These are phyloP conservation scores for Fusarium gaditjirri DNA, from an alignment of 2,329 filamentous ascomycete species.

Conservation along the genomic window DNA sequence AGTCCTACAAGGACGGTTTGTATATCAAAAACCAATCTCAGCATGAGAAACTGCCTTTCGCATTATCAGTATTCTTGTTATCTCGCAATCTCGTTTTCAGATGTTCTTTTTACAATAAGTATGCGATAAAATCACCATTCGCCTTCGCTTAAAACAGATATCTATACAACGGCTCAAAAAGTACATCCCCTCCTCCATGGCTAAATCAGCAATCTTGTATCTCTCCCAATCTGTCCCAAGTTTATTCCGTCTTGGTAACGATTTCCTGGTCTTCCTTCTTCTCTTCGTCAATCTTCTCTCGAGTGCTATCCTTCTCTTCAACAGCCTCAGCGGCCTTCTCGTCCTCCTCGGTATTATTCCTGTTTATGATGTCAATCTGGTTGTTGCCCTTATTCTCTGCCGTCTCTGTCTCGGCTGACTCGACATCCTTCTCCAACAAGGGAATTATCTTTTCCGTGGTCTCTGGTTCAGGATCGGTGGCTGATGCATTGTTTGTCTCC, in stretches of 20 bases:
- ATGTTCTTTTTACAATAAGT: slow-evolving; percentile 31
- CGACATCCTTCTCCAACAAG: slow-evolving; percentile 23
- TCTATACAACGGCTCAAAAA: slow-evolving; percentile 44
- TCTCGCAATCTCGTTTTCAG: slow-evolving; percentile 13
- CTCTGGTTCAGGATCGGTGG: slow-evolving; percentile 10
- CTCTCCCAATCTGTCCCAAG: slow-evolving; percentile 32
- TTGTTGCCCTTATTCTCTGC: not conserved
- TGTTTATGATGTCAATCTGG: slow-evolving; percentile 7
- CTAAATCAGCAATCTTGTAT: slow-evolving; percentile 31
- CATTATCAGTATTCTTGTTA: slow-evolving; percentile 15
- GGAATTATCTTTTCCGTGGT: slow-evolving; percentile 15
- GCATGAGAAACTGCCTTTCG: slow-evolving; percentile 20
- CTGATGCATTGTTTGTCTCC: slow-evolving; percentile 9
- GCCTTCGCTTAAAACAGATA: slow-evolving; percentile 49
- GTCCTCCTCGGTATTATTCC: slow-evolving; percentile 18
- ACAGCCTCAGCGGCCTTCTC: not conserved
- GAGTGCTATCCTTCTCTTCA: slow-evolving; percentile 26
- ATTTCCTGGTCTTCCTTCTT: slow-evolving; percentile 22
- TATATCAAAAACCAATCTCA: slow-evolving; percentile 42
- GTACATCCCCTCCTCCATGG: slow-evolving; percentile 34
- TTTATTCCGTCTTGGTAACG: slow-evolving; percentile 18
- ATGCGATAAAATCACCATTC: slow-evolving; percentile 45
- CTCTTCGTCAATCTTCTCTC: slow-evolving; percentile 17
- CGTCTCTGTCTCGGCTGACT: slow-evolving; percentile 2
- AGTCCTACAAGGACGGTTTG: slow-evolving; percentile 28